These are phyloP conservation scores for Phytopythium helicoides DNA, from an alignment of 352 stramenopile genomes.

Conservation along the genomic window DNA sequence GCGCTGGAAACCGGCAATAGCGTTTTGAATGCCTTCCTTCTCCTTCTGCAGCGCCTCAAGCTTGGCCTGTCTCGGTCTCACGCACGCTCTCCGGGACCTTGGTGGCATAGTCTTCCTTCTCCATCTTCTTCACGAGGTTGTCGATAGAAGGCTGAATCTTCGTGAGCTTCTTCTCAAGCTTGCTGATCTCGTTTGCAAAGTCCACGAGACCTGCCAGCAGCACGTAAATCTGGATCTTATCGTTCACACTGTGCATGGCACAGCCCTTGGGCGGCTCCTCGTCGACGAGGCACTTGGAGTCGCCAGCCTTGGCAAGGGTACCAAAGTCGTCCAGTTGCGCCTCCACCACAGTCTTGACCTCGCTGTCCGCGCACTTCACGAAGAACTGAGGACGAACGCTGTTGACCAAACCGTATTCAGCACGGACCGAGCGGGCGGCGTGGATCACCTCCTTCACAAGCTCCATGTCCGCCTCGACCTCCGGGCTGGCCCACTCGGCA, in stretches of 20 bases:
- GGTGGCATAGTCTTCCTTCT: conserved; percentile 70
- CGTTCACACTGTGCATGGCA: conserved; percentile 94
- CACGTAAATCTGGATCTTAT: conserved; percentile 90
- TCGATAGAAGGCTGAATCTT: conserved; percentile 77
- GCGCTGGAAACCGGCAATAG: conserved; percentile 77
- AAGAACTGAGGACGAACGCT: conserved; percentile 80
- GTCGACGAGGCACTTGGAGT: conserved; percentile 86
- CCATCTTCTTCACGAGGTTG: conserved; percentile 79
- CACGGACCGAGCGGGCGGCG: conserved; percentile 93
- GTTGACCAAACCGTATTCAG: conserved; percentile 82
- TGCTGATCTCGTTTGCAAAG: conserved; percentile 88
- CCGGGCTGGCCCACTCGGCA: conserved; percentile 82
- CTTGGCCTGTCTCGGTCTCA: conserved; percentile 74
- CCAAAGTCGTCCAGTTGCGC: conserved; percentile 93
- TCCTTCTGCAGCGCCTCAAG: conserved; percentile 80
- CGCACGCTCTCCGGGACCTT: conserved; percentile 82
- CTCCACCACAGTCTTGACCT: conserved; percentile 68
- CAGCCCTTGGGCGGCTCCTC: conserved; percentile 83
- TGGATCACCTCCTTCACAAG: conserved; percentile 95
- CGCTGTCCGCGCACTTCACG: conserved; percentile 87
- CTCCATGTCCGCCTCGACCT: conserved; percentile 92
- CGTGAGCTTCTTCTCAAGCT: conserved; percentile 87
- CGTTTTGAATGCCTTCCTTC: conserved; percentile 70
- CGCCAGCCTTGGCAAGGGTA: conserved; percentile 92
- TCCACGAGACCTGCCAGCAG: conserved; percentile 81